Base-by-base conservation (phyloP, 495 filamentous ascomycete species). In the Talaromyces borbonicus region DNA sequence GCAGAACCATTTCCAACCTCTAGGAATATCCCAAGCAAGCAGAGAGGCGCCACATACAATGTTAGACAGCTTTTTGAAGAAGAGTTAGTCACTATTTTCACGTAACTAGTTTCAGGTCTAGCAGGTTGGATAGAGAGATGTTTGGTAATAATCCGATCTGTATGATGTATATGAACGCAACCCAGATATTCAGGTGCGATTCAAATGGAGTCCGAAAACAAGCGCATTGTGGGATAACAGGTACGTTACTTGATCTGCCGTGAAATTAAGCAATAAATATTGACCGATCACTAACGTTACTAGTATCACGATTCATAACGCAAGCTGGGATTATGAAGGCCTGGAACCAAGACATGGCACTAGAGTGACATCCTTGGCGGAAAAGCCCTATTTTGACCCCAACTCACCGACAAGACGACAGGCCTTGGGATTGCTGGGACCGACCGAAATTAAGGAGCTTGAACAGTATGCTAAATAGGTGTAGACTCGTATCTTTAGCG, bases 241-340 rank as follows among this genome's bases (percentile, higher is more conserved):
- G 74, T 78, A 27, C 60, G 67, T 59, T 23, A 4, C n/a, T 42
- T 22, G 35, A 18, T 12, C 6, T 11, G 9, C 15, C 30, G 12
- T 15, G n/a, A n/a, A n/a, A n/a, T 7, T 16, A 16, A 19, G 31
- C 9, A 46, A 24, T 9, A 22, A n/a, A n/a, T n/a, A n/a, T n/a
- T n/a, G n/a, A n/a, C n/a, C n/a, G 20, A 27, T 40, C 30, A 46
- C 29, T 41, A 40, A 40, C 30, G 18, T 15, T 30, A 30, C 7
- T 38, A 80, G 80, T 33, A 79, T 83, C 33, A 82, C 78, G 0
- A 82, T 83, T 22, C 79, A 84, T 51, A 82, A 79, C 47, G 79
- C 78, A 1, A 77, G 70, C 53, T 83, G 78, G 78, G 80, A 83
- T 47, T 83, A 81, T 58, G 78, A 75, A 26, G 79, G 76, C 11